A percentile compares a stretch with the other conserved stretches of the same genome.
Evolutionary conservation across 768 basidiomycete genomes (phyloP).

Genomic region (Pulveroboletus sp.): DNA sequence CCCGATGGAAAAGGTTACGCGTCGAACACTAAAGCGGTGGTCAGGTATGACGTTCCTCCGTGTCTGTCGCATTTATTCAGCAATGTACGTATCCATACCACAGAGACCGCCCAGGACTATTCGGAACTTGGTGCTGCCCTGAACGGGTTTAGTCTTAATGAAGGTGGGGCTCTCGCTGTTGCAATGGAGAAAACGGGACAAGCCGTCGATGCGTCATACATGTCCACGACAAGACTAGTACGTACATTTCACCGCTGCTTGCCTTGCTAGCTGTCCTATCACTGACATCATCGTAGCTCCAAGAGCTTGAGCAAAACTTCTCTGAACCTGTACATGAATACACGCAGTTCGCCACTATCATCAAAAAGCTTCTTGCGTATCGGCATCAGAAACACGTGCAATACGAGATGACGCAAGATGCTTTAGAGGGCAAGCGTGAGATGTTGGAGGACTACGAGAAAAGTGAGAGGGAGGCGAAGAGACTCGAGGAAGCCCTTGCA

Average conservation of each 20-base stretch:
- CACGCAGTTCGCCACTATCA: slow-evolving; percentile 88
- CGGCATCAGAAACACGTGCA: slow-evolving; percentile 98
- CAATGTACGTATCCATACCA: slow-evolving; percentile 1
- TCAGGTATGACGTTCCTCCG: slow-evolving; percentile 51
- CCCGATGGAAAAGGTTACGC: slow-evolving; percentile 94
- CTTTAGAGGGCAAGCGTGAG: slow-evolving; percentile 77
- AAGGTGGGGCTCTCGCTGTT: slow-evolving; percentile 63
- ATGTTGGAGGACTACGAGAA: slow-evolving; percentile 86
- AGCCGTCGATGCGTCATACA: slow-evolving; percentile 89
- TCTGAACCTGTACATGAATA: slow-evolving; percentile 97
- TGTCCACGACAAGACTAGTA: slow-evolving; percentile 87
- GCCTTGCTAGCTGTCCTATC: slow-evolving; percentile 1
- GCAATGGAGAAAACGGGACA: slow-evolving; percentile 97
- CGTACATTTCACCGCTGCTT: slow-evolving; percentile 23
- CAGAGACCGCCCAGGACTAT: slow-evolving; percentile 82
- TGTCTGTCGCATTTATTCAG: slow-evolving; percentile 3
- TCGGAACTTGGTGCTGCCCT: slow-evolving; percentile 87
- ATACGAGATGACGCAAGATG: slow-evolving; percentile 94
- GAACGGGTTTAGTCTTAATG: slow-evolving; percentile 91
- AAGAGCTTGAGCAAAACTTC: slow-evolving; percentile 92
- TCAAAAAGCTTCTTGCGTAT: slow-evolving; percentile 90
- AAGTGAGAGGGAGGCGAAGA: slow-evolving; percentile 84
- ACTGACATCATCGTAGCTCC: slow-evolving; percentile 51
- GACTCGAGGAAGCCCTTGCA: slow-evolving; percentile 84
- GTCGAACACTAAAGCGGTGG: slow-evolving; percentile 91